phyloP scores from a whole-genome alignment of 805 yeast genomes.

The Clavispora carvajalis region DNA sequence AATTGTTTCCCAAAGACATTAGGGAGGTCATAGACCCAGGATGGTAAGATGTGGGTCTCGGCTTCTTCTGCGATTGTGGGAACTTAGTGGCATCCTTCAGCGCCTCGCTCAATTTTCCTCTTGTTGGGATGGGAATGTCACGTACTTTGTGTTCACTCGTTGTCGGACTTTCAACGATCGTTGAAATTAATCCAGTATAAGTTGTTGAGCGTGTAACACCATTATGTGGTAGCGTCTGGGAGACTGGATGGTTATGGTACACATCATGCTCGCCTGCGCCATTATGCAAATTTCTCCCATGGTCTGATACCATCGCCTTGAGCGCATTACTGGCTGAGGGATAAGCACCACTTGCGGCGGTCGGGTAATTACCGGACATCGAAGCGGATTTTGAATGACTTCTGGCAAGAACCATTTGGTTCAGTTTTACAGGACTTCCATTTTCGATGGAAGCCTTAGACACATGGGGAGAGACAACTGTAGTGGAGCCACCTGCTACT shows the following conservation, averaged over 20 bases:
- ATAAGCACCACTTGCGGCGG: slow-evolving; percentile 23
- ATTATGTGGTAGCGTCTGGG: slow-evolving; percentile 5
- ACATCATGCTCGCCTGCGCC: not conserved
- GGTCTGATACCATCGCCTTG: slow-evolving; percentile 71
- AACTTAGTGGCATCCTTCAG: slow-evolving; percentile 23
- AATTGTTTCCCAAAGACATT: slow-evolving; percentile 12
- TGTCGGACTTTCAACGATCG: slow-evolving; percentile 44
- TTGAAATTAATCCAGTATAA: slow-evolving; percentile 35
- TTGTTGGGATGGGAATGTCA: not conserved
- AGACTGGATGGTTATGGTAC: not conserved
- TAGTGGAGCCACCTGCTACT: slow-evolving; percentile 17
- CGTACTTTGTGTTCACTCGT: slow-evolving; percentile 2
- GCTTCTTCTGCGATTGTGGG: slow-evolving; percentile 49
- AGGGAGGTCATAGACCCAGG: slow-evolving; percentile 48
- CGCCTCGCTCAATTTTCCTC: not conserved
- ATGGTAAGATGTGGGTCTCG: slow-evolving; percentile 81
- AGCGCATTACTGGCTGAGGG: slow-evolving; percentile 63
- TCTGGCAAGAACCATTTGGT: slow-evolving; percentile 7
- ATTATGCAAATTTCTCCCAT: slow-evolving; percentile 16
- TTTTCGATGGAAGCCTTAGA: not conserved
- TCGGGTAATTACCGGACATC: slow-evolving; percentile 30
- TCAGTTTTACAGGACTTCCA: not conserved
- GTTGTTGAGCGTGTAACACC: slow-evolving; percentile 20
- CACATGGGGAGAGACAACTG: slow-evolving; percentile 16
- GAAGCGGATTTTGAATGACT: slow-evolving; percentile 33